phyloP scores from a whole-genome alignment of 306 rosid species.

The Rubus idaeus region DNA sequence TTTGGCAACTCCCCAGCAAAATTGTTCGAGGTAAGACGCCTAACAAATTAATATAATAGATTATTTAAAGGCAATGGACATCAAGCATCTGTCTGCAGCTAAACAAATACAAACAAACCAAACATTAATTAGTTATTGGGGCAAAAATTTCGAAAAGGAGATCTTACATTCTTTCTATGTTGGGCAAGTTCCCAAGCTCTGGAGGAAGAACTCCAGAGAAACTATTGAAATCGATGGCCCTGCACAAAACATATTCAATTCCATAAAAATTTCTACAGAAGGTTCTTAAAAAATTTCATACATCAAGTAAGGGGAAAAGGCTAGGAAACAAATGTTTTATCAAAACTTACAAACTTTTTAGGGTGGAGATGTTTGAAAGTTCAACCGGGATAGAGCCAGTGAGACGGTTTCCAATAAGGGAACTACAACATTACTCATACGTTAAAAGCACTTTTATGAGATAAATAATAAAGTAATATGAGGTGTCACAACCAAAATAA shows the following conservation, averaged over 20 bases:
- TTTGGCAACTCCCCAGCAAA: slow-evolving; percentile 60
- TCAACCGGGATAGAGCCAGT: slow-evolving; percentile 69
- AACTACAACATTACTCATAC: slow-evolving; percentile 31
- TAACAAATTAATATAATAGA: not conserved
- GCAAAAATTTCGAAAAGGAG: too few relatives aligned
- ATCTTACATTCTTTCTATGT: slow-evolving; percentile 56
- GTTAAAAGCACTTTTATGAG: not conserved
- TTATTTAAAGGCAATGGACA: not conserved
- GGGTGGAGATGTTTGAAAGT: slow-evolving; percentile 54
- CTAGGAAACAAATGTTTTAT: not conserved
- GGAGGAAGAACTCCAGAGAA: slow-evolving; percentile 61
- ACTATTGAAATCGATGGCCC: slow-evolving; percentile 60
- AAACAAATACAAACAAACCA: too few relatives aligned
- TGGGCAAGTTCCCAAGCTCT: slow-evolving; percentile 54
- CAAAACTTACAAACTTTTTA: slow-evolving; percentile 59
- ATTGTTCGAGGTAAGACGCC: slow-evolving; percentile 60
- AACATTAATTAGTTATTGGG: too few relatives aligned
- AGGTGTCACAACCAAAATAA: too few relatives aligned
- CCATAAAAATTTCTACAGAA: too few relatives aligned
- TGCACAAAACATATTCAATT: not conserved
- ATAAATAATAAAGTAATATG: too few relatives aligned
- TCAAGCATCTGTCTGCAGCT: too few relatives aligned
- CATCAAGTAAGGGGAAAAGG: too few relatives aligned
- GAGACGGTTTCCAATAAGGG: slow-evolving; percentile 55
- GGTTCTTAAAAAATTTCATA: too few relatives aligned